Evolutionary conservation across 2,329 filamentous ascomycete genomes (phyloP).

Genomic region (Rhinocladiella mackenziei): DNA sequence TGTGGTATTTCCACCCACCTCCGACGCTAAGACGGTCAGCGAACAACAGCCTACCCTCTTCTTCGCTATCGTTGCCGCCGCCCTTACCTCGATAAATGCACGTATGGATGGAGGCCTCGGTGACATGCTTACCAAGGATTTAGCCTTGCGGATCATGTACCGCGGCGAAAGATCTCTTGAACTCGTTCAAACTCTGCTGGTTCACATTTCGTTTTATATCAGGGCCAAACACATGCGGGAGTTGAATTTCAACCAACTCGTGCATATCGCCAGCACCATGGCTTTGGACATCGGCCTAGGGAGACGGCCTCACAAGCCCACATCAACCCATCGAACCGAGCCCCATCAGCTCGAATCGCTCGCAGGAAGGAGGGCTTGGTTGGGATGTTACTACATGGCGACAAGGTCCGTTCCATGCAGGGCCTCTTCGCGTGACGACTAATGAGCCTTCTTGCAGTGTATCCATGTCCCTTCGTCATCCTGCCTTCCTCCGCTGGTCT

Average conservation of each 20-base stretch:
- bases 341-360: conserved; percentile 40
- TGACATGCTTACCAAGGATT: conserved; percentile 64
- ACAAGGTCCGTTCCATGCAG: conserved; percentile 42
- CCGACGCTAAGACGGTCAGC: conserved; percentile 51
- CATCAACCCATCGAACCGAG: conserved; percentile 37
- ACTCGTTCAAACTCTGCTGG: conserved; percentile 70
- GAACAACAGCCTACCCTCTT: conserved; percentile 58
- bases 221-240: conserved; percentile 80
- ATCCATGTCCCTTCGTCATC: conserved; percentile 55
- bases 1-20: conserved; percentile 53
- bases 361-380: conserved; percentile 56
- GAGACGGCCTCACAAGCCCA: conserved; percentile 44
- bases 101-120: conserved; percentile 58
- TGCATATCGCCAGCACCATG: conserved; percentile 76
- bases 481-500: conserved; percentile 57
- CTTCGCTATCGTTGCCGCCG: conserved; percentile 54
- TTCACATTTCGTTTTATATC: conserved; percentile 77
- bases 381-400: conserved; percentile 58
- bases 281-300: conserved; percentile 77
- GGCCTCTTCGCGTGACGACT: neutral
- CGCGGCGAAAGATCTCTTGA: conserved; percentile 77
- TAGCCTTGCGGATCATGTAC: conserved; percentile 70
- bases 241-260: conserved; percentile 82
- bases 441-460: conserved; percentile 36
- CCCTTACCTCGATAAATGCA: conserved; percentile 48